phyloP scores from a whole-genome alignment of 1,139 yeast species.

The Yamadazyma buinensis region DNA sequence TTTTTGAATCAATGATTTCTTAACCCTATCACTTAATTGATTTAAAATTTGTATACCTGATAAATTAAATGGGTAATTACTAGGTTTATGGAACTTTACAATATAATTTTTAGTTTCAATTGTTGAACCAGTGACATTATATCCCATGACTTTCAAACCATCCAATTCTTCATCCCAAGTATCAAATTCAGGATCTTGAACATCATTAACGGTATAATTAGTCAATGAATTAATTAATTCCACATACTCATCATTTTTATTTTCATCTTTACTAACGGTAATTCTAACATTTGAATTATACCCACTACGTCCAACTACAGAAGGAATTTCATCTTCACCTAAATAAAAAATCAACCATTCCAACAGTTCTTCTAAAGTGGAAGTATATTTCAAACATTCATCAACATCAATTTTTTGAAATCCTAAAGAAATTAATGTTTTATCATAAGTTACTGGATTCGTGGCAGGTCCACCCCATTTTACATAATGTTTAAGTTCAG shows the following conservation, averaged over 20 bases:
- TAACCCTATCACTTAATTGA: constrained; percentile 69
- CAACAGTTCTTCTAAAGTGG: constrained; percentile 50
- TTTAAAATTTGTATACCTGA: constrained; percentile 63
- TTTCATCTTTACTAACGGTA: constrained; percentile 55
- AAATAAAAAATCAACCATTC: constrained; percentile 86
- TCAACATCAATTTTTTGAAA: constrained; percentile 65
- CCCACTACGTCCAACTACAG: constrained; percentile 42
- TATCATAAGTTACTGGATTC: constrained; percentile 1
- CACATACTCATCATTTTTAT: constrained; percentile 43
- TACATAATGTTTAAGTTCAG: constrained; percentile 49
- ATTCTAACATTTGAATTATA: constrained; percentile 46
- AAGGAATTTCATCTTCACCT: constrained; percentile 91
- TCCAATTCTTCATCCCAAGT: constrained; percentile 80
- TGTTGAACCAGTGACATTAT: constrained; percentile 6
- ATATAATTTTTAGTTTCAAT: constrained; percentile 2
- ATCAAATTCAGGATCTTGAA: constrained; percentile 7
- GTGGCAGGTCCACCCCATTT: constrained; percentile 36
- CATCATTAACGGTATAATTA: constrained; percentile 61
- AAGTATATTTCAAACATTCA: constrained; percentile 67
- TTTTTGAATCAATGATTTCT: constrained; percentile 56
- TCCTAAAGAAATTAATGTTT: constrained; percentile 46
- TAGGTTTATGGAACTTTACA: constrained; percentile 49
- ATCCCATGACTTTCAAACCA: constrained; percentile 55
- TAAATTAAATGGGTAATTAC: constrained; percentile 52
- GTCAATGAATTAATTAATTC: constrained; percentile 40